Evolutionary conservation across 2,329 filamentous ascomycete genomes (phyloP).

Genomic region (Alternaria angustiovoidea): DNA sequence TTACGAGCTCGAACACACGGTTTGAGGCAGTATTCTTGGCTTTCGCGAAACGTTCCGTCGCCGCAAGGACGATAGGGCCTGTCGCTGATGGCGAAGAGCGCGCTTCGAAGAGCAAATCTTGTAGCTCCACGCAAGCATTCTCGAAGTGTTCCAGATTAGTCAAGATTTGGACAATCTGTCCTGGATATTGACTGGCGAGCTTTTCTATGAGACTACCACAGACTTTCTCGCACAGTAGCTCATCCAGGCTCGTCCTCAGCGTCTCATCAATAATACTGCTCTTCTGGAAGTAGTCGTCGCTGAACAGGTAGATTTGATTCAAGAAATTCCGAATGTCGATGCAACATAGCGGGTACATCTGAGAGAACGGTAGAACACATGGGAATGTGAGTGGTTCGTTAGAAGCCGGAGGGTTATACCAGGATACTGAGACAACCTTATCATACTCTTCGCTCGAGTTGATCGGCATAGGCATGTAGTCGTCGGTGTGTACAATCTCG

Average conservation of each 20-base stretch:
- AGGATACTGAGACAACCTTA: slow-evolving; percentile 94
- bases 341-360: slow-evolving; percentile 98
- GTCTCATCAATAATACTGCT: slow-evolving; percentile 90
- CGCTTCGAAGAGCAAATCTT: slow-evolving; percentile 83
- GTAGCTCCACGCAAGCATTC: slow-evolving; percentile 87
- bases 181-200: slow-evolving; percentile 89
- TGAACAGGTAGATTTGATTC: slow-evolving; percentile 98
- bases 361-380: slow-evolving; percentile 94
- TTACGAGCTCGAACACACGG: slow-evolving; percentile 97
- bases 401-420: slow-evolving; percentile 74
- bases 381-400: slow-evolving; percentile 77
- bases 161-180: slow-evolving; percentile 97
- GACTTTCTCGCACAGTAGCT: slow-evolving; percentile 91
- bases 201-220: slow-evolving; percentile 89
- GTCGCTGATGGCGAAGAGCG: slow-evolving; percentile 83
- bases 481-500: slow-evolving; percentile 88
- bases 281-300: slow-evolving; percentile 93
- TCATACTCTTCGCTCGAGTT: slow-evolving; percentile 90
- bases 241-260: slow-evolving; percentile 85
- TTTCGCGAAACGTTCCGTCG: slow-evolving; percentile 84
- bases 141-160: slow-evolving; percentile 99
- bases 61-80: slow-evolving; percentile 78
- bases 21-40: slow-evolving; percentile 98
- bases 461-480: slow-evolving; percentile 99
- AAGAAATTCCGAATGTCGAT: slow-evolving; percentile 98